phyloP scores from a whole-genome alignment of 345 rosid genomes.

The Noccaea caerulescens region DNA sequence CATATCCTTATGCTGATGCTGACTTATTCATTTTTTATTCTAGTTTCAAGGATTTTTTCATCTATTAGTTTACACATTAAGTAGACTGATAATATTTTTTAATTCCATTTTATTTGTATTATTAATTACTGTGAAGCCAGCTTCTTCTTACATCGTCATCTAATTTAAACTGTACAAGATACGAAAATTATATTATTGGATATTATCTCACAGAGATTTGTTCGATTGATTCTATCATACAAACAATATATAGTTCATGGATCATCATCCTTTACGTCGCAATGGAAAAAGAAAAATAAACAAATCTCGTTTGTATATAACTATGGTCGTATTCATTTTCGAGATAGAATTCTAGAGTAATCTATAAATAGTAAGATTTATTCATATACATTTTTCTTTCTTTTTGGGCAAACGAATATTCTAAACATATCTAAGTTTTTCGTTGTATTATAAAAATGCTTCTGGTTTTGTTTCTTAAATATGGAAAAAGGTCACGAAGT shows the following conservation, averaged over 20 bases:
- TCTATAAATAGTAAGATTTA: conserved; percentile 9
- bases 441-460: background rate
- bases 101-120: conserved; percentile 6
- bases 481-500: conserved; percentile 17
- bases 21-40: conserved; percentile 15
- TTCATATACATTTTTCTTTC: too few species aligned
- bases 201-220: conserved; percentile 12
- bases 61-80: conserved; percentile 3
- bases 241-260: conserved; percentile 16
- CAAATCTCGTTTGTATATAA: conserved; percentile 3
- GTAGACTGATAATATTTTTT: conserved; percentile 4
- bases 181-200: conserved; percentile 11
- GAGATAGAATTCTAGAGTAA: background rate
- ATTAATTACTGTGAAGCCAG: conserved; percentile 16
- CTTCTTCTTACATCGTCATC: conserved; percentile 19
- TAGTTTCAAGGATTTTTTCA: background rate
- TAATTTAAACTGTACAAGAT: conserved; percentile 38
- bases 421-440: background rate
- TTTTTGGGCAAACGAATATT: background rate
- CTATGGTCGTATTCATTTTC: background rate
- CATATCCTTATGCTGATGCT: conserved; percentile 22
- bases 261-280: conserved; percentile 26
- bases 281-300: background rate
- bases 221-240: conserved; percentile 24
- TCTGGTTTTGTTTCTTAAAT: background rate